Percentiles rank a stretch among this genome's conserved stretches.
phyloP scores from a whole-genome alignment of 2,329 filamentous ascomycete species.

The Septoria linicola region DNA sequence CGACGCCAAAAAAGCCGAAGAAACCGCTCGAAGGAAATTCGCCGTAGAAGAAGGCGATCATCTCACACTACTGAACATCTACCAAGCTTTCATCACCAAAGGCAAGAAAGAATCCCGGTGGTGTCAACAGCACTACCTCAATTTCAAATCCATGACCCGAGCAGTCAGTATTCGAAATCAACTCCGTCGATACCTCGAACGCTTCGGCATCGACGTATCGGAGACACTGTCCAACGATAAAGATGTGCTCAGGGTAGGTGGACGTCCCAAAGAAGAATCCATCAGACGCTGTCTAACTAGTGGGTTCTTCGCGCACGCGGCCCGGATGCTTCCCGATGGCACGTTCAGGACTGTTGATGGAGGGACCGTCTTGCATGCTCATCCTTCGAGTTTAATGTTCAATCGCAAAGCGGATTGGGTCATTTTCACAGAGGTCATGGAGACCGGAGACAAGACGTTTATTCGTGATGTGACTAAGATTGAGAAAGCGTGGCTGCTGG shows the following conservation, averaged over 20 bases:
- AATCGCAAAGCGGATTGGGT: slow-evolving; percentile 97
- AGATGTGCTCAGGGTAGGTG: slow-evolving; percentile 41
- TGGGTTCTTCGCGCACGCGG: slow-evolving; percentile 91
- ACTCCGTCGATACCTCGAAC: slow-evolving; percentile 80
- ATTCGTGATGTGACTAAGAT: slow-evolving; percentile 92
- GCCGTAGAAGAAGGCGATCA: slow-evolving; percentile 93
- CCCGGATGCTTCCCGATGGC: slow-evolving; percentile 90
- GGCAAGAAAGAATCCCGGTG: slow-evolving; percentile 82
- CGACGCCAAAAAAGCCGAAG: slow-evolving; percentile 71
- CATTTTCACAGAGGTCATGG: slow-evolving; percentile 88
- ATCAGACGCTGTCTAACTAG: slow-evolving; percentile 82
- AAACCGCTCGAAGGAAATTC: slow-evolving; percentile 75
- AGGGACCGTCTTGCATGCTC: slow-evolving; percentile 74
- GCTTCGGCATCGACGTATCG: slow-evolving; percentile 71
- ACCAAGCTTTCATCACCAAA: slow-evolving; percentile 78
- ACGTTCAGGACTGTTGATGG: slow-evolving; percentile 84
- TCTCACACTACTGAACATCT: slow-evolving; percentile 88
- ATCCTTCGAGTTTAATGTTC: slow-evolving; percentile 92
- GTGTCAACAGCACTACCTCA: slow-evolving; percentile 82
- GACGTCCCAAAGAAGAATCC: slow-evolving; percentile 60
- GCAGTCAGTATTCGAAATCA: slow-evolving; percentile 86
- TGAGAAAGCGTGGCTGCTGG: slow-evolving; percentile 85
- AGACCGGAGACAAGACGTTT: slow-evolving; percentile 83
- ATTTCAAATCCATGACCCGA: slow-evolving; percentile 77
- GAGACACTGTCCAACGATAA: slow-evolving; percentile 54